These are phyloP conservation scores for Phialocephala sp. DNA, from an alignment of 2,329 filamentous ascomycete species.

Conservation along the genomic window DNA sequence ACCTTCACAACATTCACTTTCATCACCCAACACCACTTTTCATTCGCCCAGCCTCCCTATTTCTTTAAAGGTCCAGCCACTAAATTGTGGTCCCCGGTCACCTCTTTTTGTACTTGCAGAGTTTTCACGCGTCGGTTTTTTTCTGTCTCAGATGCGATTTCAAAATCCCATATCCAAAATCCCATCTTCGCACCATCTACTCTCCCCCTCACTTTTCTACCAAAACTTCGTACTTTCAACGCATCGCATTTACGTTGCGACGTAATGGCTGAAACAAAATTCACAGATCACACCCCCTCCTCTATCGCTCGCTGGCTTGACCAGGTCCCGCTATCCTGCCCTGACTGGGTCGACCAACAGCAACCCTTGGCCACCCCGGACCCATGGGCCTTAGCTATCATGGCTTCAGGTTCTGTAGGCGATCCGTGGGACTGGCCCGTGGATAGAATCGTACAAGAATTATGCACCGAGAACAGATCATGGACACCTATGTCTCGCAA, in stretches of 20 bases:
- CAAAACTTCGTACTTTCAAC: background rate
- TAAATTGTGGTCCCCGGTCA: no score
- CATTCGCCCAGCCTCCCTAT: background rate
- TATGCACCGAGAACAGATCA: slow-evolving; percentile 62
- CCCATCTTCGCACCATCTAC: background rate
- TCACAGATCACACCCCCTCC: slow-evolving; percentile 19
- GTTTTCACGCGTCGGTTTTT: background rate
- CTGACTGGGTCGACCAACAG: background rate
- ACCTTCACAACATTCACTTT: background rate
- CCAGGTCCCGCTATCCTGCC: slow-evolving; percentile 13
- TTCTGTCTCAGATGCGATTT: background rate
- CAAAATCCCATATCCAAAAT: slow-evolving; percentile 4
- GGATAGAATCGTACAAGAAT: slow-evolving; percentile 67
- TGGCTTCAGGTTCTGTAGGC: slow-evolving; percentile 35
- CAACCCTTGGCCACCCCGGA: slow-evolving; percentile 23
- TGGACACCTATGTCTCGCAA: slow-evolving; percentile 48
- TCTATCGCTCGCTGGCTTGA: slow-evolving; percentile 26
- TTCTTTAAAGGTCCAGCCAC: background rate
- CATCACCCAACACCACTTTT: background rate
- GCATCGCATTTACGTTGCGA: background rate
- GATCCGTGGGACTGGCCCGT: slow-evolving; percentile 81
- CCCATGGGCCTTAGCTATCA: slow-evolving; percentile 40
- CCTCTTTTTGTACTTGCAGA: background rate
- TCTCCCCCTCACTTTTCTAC: background rate
- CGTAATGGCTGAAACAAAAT: slow-evolving; percentile 30